These are phyloP conservation scores for Bryopsis sp. DNA, from an alignment of 139 green algal species.

Conservation along the genomic window DNA sequence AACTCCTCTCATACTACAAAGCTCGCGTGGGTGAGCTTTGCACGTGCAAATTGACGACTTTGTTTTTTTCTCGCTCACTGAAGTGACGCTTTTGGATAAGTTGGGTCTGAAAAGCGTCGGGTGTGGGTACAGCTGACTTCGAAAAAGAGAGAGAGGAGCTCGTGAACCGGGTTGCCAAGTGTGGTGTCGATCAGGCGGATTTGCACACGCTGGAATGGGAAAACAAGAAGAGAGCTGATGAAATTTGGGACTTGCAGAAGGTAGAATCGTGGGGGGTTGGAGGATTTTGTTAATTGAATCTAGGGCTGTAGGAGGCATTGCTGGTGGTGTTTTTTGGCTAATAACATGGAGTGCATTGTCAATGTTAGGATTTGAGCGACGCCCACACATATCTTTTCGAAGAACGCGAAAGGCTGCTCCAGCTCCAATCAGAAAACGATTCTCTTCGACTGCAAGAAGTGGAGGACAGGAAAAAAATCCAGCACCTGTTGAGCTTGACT, in stretches of 20 bases:
- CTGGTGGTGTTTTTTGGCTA: no score
- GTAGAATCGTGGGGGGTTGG: conserved; percentile 23
- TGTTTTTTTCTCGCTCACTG: no score
- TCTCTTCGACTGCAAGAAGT: conserved; percentile 65
- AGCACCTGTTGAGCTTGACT: conserved; percentile 58
- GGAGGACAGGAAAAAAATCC: conserved; percentile 62
- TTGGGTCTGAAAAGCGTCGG: no score
- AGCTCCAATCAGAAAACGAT: conserved; percentile 73
- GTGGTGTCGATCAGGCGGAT: conserved; percentile 27
- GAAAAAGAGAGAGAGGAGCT: conserved; percentile 61
- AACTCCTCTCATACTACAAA: no score
- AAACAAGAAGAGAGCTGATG: conserved; percentile 54
- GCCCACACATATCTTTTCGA: conserved; percentile 79
- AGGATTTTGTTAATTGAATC: no score
- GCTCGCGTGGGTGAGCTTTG: no score
- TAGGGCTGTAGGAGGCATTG: no score
- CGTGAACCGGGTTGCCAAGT: conserved; percentile 39
- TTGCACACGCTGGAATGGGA: conserved; percentile 63
- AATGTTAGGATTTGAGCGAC: conserved; percentile 58
- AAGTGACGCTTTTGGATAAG: no score
- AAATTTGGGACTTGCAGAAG: conserved; percentile 77
- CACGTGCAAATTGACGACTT: no score
- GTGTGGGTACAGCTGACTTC: conserved; percentile 72
- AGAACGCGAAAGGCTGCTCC: conserved; percentile 69
- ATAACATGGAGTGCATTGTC: neutral